Evolutionary conservation across 257 asterid genomes (phyloP), one percentile per base, ranked within the genome.

Genomic region (Salvia hispanica): DNA sequence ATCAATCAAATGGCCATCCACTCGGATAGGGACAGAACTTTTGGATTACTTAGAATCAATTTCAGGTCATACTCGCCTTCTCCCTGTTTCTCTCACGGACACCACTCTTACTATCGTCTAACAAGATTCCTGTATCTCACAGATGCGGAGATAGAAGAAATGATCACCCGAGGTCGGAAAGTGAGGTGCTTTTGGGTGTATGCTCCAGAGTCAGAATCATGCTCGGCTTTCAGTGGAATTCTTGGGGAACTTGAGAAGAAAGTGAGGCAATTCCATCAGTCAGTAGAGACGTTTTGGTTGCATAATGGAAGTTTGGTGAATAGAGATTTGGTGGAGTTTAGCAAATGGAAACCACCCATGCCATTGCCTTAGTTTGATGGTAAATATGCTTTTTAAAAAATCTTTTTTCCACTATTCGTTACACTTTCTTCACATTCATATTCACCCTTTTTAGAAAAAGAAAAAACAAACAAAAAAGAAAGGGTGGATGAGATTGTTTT

Each of bases 1-100:
- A 70, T 90, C 99, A 70, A 93, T 93, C 45, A 93, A 93, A 76
- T 88, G 96, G 97, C 99, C 99, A 60, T 88, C 92, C 57, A 77
- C 87, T 62, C 84, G 72, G 39, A 86, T 86, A 51, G 97, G 92
- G 66, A 78, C 85, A 6, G 73, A 79, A 69, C 90, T 93, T 67
- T 46, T 93, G 79, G 92, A 90, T 33, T 88, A 90, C 84, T 78
- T 93, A 74, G 94, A 83, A 79, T 83, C 96, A 33, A 90, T 93
- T 69, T 89, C 97, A 71, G 97, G 99, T 93, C 36, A 44, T 63
- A 42, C 53, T 74, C 7, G 54, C 13, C 40, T 44, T 62, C 56
- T 43, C 25, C 11, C 65, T 52, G 42, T 28, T 28, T 5, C 40
- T 5, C 4, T 28, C 9, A 11, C 16, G 4, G 40, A 16, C 2